A percentile compares a stretch with the other conserved stretches of the same genome.
Conservation (phyloP, 2,329 filamentous ascomycete genomes). For the Colletotrichum lini region DNA sequence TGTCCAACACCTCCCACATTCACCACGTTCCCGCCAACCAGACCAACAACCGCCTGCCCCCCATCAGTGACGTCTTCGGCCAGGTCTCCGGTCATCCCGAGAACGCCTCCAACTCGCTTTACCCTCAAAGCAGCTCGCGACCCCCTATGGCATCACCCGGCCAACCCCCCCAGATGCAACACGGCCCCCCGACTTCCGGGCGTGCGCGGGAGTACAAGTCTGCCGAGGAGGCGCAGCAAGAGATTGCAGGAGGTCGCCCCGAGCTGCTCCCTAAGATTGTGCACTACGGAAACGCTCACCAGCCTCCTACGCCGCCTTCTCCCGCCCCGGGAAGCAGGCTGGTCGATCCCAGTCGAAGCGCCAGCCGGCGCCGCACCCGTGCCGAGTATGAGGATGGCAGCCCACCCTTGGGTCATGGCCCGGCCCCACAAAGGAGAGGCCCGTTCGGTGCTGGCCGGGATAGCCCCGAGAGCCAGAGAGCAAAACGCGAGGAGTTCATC, state of each 20-base stretch:
- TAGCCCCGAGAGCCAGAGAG: slow-evolving; percentile 84
- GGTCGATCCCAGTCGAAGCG: slow-evolving; percentile 68
- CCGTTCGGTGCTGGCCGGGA: slow-evolving; percentile 87
- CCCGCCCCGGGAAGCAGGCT: slow-evolving; percentile 70
- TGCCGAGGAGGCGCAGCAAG: slow-evolving; percentile 94
- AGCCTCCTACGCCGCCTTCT: slow-evolving; percentile 92
- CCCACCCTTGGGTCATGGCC: slow-evolving; percentile 85
- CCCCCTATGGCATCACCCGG: slow-evolving; percentile 81
- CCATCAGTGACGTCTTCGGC: slow-evolving; percentile 94
- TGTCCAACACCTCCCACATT: slow-evolving; percentile 89
- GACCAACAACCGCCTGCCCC: slow-evolving; percentile 91
- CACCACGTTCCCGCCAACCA: slow-evolving; percentile 91
- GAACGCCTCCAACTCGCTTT: slow-evolving; percentile 63
- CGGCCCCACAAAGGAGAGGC: slow-evolving; percentile 71
- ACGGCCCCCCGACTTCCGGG: slow-evolving; percentile 65
- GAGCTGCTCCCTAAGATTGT: slow-evolving; percentile 94
- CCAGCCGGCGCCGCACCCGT: slow-evolving; percentile 81
- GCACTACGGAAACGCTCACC: slow-evolving; percentile 89
- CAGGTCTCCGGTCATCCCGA: slow-evolving; percentile 78
- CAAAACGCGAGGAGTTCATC: slow-evolving; percentile 95
- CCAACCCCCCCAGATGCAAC: slow-evolving; percentile 69
- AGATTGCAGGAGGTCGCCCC: slow-evolving; percentile 90
- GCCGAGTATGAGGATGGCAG: slow-evolving; percentile 95
- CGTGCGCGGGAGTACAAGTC: slow-evolving; percentile 92
- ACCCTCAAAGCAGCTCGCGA: slow-evolving; percentile 74